Base-by-base conservation (phyloP, 306 rosid genomes). In the Vigna trinervia region DNA sequence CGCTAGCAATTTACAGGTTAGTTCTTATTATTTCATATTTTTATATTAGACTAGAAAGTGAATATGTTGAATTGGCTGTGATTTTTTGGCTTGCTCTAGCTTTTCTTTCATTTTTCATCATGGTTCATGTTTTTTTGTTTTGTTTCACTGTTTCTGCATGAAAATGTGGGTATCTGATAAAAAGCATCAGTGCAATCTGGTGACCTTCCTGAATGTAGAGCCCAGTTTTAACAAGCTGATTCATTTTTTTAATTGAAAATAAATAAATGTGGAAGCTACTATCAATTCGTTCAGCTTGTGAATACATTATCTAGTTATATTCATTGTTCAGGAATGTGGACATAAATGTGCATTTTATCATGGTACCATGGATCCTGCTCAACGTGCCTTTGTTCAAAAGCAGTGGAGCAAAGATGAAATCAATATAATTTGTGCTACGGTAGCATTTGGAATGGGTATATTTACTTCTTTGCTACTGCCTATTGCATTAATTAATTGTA, bases 371-470 rank as follows among this genome's bases (percentile, higher is more conserved):
- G 97, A 95, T 74, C 92, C 96, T 76, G 70, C 93, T 79, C 97
- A 86, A 78, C 96, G 99, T 78, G 53, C 99, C 81, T 86, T 78
- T 76, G 86, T 92, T 80, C 99, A 95, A 79, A 90, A 87, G 83
- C 99, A 95, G 81, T 95, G 99, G 97, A 95, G 99, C 84, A 95
- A 92, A 88, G 97, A 95, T 81, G 99, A 95, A 86, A 84, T 95
- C 69, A 92, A 92, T 48, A 84, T 95, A 56, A 95, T 95, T 63
- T 95, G 99, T 76, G 99, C 99, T 63, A 95, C 99, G 23, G 96
- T 95, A 84, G 99, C 99, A 81, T 95, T 95, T 89, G 99, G 99
- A 87, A 95, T 95, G 99, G 99, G 99, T 95, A 95, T 6, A 39
- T 34, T 82, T 85, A 34, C 74, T 62, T 84, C 82, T 34, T 72